These are phyloP conservation scores for Hyphodiscus hymeniophilus DNA, from an alignment of 495 filamentous ascomycete species.

Conservation along the genomic window DNA sequence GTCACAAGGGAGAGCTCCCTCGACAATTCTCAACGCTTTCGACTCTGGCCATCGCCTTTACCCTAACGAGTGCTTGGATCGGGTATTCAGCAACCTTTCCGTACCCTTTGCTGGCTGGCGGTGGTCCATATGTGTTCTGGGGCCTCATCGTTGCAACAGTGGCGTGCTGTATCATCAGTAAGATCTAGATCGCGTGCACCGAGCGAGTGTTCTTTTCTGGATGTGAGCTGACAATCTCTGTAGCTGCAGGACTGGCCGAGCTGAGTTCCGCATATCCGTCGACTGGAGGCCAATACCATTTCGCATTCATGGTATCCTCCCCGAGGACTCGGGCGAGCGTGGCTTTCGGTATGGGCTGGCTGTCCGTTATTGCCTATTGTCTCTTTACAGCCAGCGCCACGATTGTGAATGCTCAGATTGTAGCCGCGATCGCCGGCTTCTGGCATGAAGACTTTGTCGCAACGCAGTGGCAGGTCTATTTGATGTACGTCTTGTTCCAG, in stretches of 20 bases:
- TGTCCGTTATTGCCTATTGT: conserved; percentile 31
- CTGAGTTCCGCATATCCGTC: conserved; percentile 42
- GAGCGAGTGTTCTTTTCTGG: neutral
- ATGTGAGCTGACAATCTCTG: conserved; percentile 27
- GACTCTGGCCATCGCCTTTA: conserved; percentile 27
- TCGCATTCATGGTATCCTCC: conserved; percentile 29
- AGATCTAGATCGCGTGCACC: neutral
- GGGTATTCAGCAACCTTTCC: conserved; percentile 15
- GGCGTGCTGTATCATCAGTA: neutral
- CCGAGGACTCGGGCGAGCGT: conserved; percentile 16
- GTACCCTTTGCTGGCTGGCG: neutral
- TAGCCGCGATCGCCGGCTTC: conserved; percentile 19
- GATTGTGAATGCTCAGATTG: conserved; percentile 10
- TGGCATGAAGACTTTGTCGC: conserved; percentile 20
- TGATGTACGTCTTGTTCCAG: conserved; percentile 19
- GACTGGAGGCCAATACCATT: conserved; percentile 33
- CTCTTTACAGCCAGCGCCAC: conserved; percentile 22
- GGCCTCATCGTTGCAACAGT: conserved; percentile 5
- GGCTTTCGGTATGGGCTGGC: conserved; percentile 29
- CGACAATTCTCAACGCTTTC: conserved; percentile 27
- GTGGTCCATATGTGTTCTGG: neutral
- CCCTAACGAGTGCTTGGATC: conserved; percentile 33
- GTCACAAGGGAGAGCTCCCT: conserved; percentile 25
- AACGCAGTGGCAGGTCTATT: conserved; percentile 25
- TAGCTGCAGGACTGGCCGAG: conserved; percentile 44